Percentiles rank a stretch among this genome's conserved stretches.
Evolutionary conservation across 2,329 filamentous ascomycete species (phyloP).

Genomic region (Nigrospora sphaerica): DNA sequence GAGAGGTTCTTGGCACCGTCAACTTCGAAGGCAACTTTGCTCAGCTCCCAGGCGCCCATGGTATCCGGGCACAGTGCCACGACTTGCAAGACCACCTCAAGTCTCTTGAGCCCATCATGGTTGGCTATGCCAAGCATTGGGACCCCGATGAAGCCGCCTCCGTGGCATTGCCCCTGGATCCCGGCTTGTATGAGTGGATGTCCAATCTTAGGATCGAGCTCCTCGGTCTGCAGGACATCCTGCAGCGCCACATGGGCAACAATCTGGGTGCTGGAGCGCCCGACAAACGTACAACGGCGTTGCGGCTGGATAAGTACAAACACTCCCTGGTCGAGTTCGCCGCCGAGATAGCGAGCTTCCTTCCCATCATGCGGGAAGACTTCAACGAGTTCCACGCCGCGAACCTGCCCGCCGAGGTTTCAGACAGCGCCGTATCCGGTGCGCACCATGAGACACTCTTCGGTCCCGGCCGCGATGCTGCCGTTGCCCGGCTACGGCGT

Average conservation of each 20-base stretch:
- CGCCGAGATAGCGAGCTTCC: conserved; percentile 11
- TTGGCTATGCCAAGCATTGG: conserved; percentile 11
- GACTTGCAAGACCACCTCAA: conserved; percentile 8
- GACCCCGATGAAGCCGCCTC: background rate
- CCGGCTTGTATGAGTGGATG: conserved; percentile 14
- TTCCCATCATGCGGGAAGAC: conserved; percentile 13
- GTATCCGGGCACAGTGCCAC: conserved; percentile 5
- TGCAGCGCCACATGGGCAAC: conserved; percentile 1
- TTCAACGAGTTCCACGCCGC: conserved; percentile 11
- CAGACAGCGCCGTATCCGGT: background rate
- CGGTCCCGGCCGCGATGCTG: background rate
- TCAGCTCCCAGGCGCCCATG: background rate
- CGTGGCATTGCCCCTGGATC: conserved; percentile 10
- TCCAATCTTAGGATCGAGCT: conserved; percentile 9
- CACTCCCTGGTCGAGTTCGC: conserved; percentile 4
- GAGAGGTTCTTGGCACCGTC: conserved; percentile 3
- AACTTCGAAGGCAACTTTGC: background rate
- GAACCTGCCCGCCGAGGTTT: background rate
- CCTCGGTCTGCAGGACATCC: conserved; percentile 5
- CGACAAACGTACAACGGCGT: background rate
- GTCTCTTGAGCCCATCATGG: conserved; percentile 10
- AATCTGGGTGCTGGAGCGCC: background rate
- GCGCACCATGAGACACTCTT: background rate
- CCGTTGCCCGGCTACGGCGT: conserved; percentile 9
- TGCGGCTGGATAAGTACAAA: background rate